These are phyloP conservation scores for Lupinus albus DNA, from an alignment of 306 rosid species.

Conservation along the genomic window DNA sequence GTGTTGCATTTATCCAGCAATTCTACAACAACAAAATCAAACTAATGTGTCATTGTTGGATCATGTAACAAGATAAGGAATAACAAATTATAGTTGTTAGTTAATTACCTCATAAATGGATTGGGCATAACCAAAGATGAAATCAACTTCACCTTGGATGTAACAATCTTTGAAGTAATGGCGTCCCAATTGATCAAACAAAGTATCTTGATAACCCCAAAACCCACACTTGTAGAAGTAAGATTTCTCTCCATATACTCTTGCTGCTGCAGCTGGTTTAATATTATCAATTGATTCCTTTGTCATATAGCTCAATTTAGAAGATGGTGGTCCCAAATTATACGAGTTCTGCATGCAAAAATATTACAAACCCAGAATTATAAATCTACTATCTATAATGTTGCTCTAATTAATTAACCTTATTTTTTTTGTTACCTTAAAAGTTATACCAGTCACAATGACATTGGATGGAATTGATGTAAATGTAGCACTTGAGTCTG, in stretches of 20 bases:
- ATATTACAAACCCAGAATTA: too few species aligned
- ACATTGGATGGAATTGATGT: neutral
- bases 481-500: neutral
- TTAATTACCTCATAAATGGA: slow-evolving; percentile 42
- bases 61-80: too few species aligned
- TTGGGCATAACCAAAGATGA: slow-evolving; percentile 48
- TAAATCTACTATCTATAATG: too few species aligned
- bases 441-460: neutral
- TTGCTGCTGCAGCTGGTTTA: slow-evolving; percentile 42
- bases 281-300: neutral
- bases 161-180: slow-evolving; percentile 48
- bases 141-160: slow-evolving; percentile 52
- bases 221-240: slow-evolving; percentile 44
- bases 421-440: neutral
- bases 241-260: slow-evolving; percentile 47
- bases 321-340: neutral
- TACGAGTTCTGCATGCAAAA: slow-evolving; percentile 1
- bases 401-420: too few species aligned
- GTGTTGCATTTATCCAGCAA: slow-evolving; percentile 36
- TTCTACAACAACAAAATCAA: slow-evolving; percentile 25
- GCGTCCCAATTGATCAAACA: slow-evolving; percentile 42
- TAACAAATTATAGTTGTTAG: too few species aligned
- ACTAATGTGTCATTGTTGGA: too few species aligned
- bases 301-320: too few species aligned
- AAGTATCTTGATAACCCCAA: slow-evolving; percentile 49